Evolutionary conservation across 352 stramenopile species (phyloP), one percentile per base, ranked within the genome.

Genomic region (Phytophthora europaea): DNA sequence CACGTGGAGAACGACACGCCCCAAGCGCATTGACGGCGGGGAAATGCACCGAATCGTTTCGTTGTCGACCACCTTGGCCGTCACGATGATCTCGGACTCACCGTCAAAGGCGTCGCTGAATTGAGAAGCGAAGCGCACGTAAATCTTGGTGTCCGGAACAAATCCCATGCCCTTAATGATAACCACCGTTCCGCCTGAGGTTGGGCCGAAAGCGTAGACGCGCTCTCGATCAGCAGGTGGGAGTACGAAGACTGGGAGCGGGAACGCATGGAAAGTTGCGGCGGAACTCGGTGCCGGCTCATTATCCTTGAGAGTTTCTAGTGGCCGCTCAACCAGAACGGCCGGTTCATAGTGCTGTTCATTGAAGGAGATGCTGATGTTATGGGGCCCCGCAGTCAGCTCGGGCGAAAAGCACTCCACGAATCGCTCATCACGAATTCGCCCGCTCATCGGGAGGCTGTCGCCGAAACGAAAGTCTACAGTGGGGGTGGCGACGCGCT

Each of bases 361-460:
- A 34, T 94, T 88, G 26, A 92, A 94, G 2, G 83, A 92, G 20
- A 94, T 67, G 2, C 78, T 76, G 28, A 94, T 66, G 16, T 59
- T 67, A 48, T 94, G 76, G 2, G 76, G 38, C 0, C 87, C 87
- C 18, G 75, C 63, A 13, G 73, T 50, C 13, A 94, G 67, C 57
- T 87, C 82, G 0, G 87, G 87, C 0, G 87, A 90, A 4, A 89
- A 84, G 26, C 87, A 94, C 40, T 94, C 87, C 0, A 92, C 85
- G 40, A 91, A 85, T 2, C 79, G 70, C 0, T 72, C 70, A 23
- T 88, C 70, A 15, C 73, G 76, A 20, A 88, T 71, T 23, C 81
- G 63, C 0, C 80, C 82, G n/a, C 40, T 66, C 15, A 62, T 84
- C 23, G 63, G 67, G 26, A 78, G 65, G 40, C 63, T 81, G 0